Percentiles rank a stretch among this genome's conserved stretches.
phyloP scores from a whole-genome alignment of 2,329 filamentous ascomycete genomes.

The Periglandula ipomoeae region DNA sequence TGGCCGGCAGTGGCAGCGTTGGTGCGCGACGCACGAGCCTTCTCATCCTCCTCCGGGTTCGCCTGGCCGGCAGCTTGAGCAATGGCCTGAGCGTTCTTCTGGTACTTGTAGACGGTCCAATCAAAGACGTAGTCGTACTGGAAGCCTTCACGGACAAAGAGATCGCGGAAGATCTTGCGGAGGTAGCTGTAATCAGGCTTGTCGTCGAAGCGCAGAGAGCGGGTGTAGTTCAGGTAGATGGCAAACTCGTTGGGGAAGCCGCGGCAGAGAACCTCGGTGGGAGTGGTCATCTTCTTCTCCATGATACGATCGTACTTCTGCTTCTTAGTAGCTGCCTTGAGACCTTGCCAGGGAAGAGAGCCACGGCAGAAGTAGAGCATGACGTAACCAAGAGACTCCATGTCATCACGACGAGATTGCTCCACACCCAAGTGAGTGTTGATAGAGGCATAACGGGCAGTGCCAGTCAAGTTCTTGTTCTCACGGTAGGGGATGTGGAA shows the following conservation, averaged over 20 bases:
- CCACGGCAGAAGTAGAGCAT: constrained; percentile 99
- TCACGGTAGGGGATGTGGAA: constrained; percentile 99
- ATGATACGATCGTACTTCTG: constrained; percentile 99
- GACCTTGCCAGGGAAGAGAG: constrained; percentile 95
- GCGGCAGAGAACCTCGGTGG: constrained; percentile 95
- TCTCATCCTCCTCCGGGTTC: constrained; percentile 66
- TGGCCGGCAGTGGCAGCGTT: constrained; percentile 55
- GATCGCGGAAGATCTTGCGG: constrained; percentile 98
- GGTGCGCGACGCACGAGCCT: constrained; percentile 59
- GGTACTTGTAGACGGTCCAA: constrained; percentile 99
- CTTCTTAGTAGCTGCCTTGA: constrained; percentile 98
- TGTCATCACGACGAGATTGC: constrained; percentile 97
- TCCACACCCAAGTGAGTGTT: constrained; percentile 98
- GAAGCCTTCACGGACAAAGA: constrained; percentile 98
- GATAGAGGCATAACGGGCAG: constrained; percentile 95
- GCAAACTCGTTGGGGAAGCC: constrained; percentile 99
- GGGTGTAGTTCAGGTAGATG: constrained; percentile 99
- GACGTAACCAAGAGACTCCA: constrained; percentile 98
- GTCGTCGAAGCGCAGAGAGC: constrained; percentile 96
- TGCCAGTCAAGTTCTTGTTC: constrained; percentile 99
- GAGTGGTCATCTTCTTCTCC: constrained; percentile 99
- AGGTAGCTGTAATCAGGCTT: constrained; percentile 99
- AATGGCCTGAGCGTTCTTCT: constrained; percentile 94
- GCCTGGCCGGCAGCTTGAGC: constrained; percentile 65
- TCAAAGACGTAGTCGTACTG: constrained; percentile 99